phyloP scores from a whole-genome alignment of 805 yeast genomes.

The Lipomyces yamadae region DNA sequence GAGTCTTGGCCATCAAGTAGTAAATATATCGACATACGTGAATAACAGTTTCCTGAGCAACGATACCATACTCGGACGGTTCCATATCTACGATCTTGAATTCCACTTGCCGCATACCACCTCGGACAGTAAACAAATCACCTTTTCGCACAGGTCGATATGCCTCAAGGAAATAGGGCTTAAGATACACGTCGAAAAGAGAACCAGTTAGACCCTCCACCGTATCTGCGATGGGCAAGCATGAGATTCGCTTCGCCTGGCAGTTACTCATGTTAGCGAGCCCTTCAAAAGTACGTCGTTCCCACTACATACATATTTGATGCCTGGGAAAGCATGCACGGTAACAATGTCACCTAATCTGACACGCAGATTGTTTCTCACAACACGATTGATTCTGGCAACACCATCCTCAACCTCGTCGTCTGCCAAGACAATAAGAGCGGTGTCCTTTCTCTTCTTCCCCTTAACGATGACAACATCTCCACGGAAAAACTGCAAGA shows the following conservation, averaged over 20 bases:
- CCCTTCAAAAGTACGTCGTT: not conserved
- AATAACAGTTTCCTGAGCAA: conserved; percentile 96
- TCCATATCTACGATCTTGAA: conserved; percentile 98
- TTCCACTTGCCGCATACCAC: conserved; percentile 99
- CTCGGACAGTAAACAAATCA: conserved; percentile 93
- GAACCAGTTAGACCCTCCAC: conserved; percentile 98
- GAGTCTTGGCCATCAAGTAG: not conserved
- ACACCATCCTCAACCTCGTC: conserved; percentile 97
- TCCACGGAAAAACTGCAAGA: conserved; percentile 92
- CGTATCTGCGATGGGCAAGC: conserved; percentile 95
- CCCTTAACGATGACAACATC: conserved; percentile 98
- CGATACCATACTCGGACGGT: conserved; percentile 96
- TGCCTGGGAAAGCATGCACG: conserved; percentile 95
- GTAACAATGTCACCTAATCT: conserved; percentile 92
- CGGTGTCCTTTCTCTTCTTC: conserved; percentile 97
- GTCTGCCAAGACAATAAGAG: conserved; percentile 90
- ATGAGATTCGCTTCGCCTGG: conserved; percentile 84
- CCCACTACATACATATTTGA: conserved; percentile 63
- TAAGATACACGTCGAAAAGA: conserved; percentile 90
- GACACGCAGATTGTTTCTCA: conserved; percentile 91
- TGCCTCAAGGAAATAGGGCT: conserved; percentile 98
- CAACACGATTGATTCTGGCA: conserved; percentile 92
- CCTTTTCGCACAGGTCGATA: conserved; percentile 98
- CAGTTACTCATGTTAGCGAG: not conserved
- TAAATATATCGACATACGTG: conserved; percentile 50